phyloP scores from a whole-genome alignment of 164 flowering plant species.

The Annona cherimola region DNA sequence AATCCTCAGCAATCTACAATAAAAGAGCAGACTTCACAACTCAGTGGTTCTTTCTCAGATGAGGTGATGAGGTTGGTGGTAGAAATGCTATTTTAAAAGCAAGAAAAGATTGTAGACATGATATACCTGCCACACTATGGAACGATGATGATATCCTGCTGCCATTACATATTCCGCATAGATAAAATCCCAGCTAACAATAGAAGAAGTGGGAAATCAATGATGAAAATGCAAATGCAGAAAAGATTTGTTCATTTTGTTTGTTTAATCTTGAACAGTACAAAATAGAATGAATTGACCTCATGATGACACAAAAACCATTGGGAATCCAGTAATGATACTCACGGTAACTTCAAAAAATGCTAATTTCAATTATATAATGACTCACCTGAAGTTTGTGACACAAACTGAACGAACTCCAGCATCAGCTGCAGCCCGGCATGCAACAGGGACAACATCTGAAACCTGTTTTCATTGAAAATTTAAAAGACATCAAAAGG shows the following conservation, averaged over 20 bases:
- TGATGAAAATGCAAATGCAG: neutral
- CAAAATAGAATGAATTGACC: too few relatives aligned
- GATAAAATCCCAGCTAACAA: conserved; percentile 93
- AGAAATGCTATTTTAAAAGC: neutral
- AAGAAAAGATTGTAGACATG: neutral
- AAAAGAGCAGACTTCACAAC: neutral
- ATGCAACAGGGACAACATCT: conserved; percentile 98
- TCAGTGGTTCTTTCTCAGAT: neutral
- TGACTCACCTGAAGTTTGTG: conserved; percentile 80
- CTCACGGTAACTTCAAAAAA: neutral
- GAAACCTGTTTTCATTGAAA: conserved; percentile 51
- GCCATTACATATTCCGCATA: conserved; percentile 98
- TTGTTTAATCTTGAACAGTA: too few relatives aligned
- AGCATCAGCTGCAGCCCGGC: conserved; percentile 99
- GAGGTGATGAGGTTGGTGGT: neutral
- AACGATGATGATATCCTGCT: conserved; percentile 81
- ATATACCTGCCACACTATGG: conserved; percentile 87
- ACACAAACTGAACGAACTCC: conserved; percentile 97
- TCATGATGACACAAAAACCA: neutral
- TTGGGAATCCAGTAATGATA: neutral
- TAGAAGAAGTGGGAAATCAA: neutral
- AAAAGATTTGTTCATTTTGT: neutral
- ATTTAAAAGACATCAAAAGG: neutral
- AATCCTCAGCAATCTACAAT: conserved; percentile 94
- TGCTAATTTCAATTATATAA: neutral